These are phyloP conservation scores for Coccinonectria pachysandricola DNA, from an alignment of 2,329 filamentous ascomycete species.

Conservation along the genomic window DNA sequence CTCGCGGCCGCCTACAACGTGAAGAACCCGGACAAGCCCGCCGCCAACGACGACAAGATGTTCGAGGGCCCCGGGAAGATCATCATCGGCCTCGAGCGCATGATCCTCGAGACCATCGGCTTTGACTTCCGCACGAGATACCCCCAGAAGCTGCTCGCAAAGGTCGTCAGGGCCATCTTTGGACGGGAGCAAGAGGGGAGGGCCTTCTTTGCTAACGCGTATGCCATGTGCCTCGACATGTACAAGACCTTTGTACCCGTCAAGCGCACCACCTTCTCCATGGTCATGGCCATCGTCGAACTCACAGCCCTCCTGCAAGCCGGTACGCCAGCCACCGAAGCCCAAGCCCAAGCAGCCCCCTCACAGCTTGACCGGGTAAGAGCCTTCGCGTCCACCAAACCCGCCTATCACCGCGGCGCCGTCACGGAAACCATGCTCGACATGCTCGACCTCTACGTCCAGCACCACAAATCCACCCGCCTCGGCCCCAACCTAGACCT, in stretches of 20 bases:
- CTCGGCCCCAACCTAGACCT: slow-evolving; percentile 63
- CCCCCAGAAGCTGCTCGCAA: slow-evolving; percentile 75
- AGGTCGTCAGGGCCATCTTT: slow-evolving; percentile 56
- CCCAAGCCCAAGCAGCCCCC: too few relatives aligned
- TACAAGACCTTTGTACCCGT: slow-evolving; percentile 90
- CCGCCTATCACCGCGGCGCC: slow-evolving; percentile 35
- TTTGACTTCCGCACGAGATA: slow-evolving; percentile 91
- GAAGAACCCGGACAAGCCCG: slow-evolving; percentile 58
- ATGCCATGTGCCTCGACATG: slow-evolving; percentile 75
- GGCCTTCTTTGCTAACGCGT: slow-evolving; percentile 57
- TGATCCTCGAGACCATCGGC: slow-evolving; percentile 83
- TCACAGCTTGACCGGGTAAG: slow-evolving; percentile 40
- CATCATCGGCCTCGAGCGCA: slow-evolving; percentile 80
- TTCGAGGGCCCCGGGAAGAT: slow-evolving; percentile 72
- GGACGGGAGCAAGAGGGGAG: slow-evolving; percentile 30
- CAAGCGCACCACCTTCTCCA: slow-evolving; percentile 78
- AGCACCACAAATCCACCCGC: slow-evolving; percentile 64
- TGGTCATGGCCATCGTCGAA: slow-evolving; percentile 75
- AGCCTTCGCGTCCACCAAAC: slow-evolving; percentile 39
- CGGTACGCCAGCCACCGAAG: too few relatives aligned
- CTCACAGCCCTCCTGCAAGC: slow-evolving; percentile 62
- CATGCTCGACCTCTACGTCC: slow-evolving; percentile 83
- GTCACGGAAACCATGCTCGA: slow-evolving; percentile 76
- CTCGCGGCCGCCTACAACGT: slow-evolving; percentile 83
- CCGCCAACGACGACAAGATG: slow-evolving; percentile 71